Percentiles rank a stretch among this genome's conserved stretches.
These are phyloP conservation scores for Cyberlindnera mrakii DNA, from an alignment of 805 yeast species.

Conservation along the genomic window DNA sequence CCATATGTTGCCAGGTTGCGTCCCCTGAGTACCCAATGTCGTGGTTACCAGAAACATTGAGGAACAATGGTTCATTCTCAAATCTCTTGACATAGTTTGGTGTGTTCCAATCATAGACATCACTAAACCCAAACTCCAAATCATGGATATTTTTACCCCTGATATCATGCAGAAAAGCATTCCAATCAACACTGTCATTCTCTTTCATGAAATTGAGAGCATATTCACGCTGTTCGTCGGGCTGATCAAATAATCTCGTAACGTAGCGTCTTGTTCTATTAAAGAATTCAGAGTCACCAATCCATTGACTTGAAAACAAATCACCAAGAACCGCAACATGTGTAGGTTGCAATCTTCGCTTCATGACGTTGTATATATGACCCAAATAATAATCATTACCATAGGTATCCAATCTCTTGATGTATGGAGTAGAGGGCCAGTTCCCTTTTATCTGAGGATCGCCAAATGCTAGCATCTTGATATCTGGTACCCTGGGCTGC, in stretches of 20 bases:
- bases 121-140: slow-evolving; percentile 44
- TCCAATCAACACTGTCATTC: slow-evolving; percentile 55
- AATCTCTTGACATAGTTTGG: slow-evolving; percentile 23
- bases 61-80: slow-evolving; percentile 56
- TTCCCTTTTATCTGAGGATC: slow-evolving; percentile 97
- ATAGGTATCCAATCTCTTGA: slow-evolving; percentile 72
- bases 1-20: slow-evolving; percentile 85
- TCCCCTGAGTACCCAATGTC: slow-evolving; percentile 96
- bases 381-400: slow-evolving; percentile 91
- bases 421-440: slow-evolving; percentile 62
- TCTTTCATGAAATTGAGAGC: slow-evolving; percentile 40
- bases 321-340: slow-evolving; percentile 92
- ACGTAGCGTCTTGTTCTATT: slow-evolving; percentile 72
- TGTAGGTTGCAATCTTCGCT: slow-evolving; percentile 57
- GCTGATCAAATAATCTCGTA: slow-evolving; percentile 61
- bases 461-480: slow-evolving; percentile 78
- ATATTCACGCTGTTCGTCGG: slow-evolving; percentile 40
- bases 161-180: slow-evolving; percentile 31
- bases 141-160: slow-evolving; percentile 28
- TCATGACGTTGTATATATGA: slow-evolving; percentile 70
- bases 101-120: slow-evolving; percentile 64
- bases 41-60: slow-evolving; percentile 90
- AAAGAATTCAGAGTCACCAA: slow-evolving; percentile 77
- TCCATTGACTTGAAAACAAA: slow-evolving; percentile 92
- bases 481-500: slow-evolving; percentile 27